A percentile compares a stretch with the other conserved stretches of the same genome.
These are phyloP conservation scores for Aspergillus piperis DNA, from an alignment of 2,329 filamentous ascomycete genomes.

Conservation along the genomic window DNA sequence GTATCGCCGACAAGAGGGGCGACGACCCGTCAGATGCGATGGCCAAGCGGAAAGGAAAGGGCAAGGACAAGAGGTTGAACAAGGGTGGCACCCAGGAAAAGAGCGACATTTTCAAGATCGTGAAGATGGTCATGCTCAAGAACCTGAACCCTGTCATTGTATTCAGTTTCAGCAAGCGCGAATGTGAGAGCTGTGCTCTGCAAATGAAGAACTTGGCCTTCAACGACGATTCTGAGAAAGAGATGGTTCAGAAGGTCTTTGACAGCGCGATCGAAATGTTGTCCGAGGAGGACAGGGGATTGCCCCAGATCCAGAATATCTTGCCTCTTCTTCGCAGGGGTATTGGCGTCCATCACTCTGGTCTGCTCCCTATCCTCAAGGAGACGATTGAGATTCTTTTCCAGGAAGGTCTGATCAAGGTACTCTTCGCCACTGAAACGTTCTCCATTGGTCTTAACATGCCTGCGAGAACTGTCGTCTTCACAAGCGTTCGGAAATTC, in stretches of 20 bases:
- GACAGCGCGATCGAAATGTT: conserved; percentile 88
- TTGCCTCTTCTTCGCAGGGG: conserved; percentile 85
- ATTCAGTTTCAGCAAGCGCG: conserved; percentile 98
- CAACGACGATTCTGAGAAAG: conserved; percentile 94
- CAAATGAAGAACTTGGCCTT: conserved; percentile 85
- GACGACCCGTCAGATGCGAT: conserved; percentile 77
- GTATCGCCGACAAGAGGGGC: conserved; percentile 84
- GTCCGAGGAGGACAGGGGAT: conserved; percentile 82
- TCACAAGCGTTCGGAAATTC: conserved; percentile 93
- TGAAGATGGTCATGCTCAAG: conserved; percentile 98
- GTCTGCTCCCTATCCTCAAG: conserved; percentile 90
- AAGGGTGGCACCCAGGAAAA: conserved; percentile 74
- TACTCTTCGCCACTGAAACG: conserved; percentile 95
- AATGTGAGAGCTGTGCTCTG: conserved; percentile 88
- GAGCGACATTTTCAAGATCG: conserved; percentile 93
- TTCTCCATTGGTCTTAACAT: conserved; percentile 99
- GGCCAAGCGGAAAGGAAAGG: conserved; percentile 80
- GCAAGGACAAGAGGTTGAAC: conserved; percentile 88
- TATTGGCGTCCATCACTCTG: conserved; percentile 96
- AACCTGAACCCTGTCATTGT: conserved; percentile 98
- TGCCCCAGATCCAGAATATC: conserved; percentile 89
- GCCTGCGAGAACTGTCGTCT: conserved; percentile 99
- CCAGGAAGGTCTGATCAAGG: conserved; percentile 96
- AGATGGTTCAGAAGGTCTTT: conserved; percentile 92
- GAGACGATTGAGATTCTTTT: conserved; percentile 99